A percentile compares a stretch with the other conserved stretches of the same genome.
Evolutionary conservation across 2,329 filamentous ascomycete species (phyloP).

Genomic region (Helminthosporium solani): DNA sequence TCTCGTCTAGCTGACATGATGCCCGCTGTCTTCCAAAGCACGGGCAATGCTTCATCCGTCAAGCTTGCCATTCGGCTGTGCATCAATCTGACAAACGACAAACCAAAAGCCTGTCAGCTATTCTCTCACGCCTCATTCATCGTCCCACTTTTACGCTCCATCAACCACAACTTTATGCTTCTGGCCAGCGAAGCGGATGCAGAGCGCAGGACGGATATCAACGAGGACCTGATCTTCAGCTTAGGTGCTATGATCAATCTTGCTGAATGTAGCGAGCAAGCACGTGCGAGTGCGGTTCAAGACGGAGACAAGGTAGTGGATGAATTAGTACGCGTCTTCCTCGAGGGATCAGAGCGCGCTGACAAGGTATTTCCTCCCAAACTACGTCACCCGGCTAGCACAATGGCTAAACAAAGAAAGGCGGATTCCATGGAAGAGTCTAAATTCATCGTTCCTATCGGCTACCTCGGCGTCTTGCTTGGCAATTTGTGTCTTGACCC

Average conservation of each 20-base stretch:
- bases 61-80: constrained; percentile 66
- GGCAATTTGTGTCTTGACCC: constrained; percentile 72
- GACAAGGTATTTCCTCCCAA: constrained; percentile 60
- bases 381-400: neutral
- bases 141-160: constrained; percentile 35
- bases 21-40: constrained; percentile 27
- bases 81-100: constrained; percentile 84
- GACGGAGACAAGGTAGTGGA: constrained; percentile 54
- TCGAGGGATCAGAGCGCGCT: constrained; percentile 64
- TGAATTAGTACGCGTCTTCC: constrained; percentile 64
- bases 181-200: constrained; percentile 41
- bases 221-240: constrained; percentile 74
- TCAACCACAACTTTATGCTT: constrained; percentile 26
- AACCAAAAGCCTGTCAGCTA: constrained; percentile 64
- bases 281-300: constrained; percentile 40
- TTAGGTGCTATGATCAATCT: constrained; percentile 86
- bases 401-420: constrained; percentile 34
- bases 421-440: constrained; percentile 64
- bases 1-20: constrained; percentile 53
- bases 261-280: constrained; percentile 70
- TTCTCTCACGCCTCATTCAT: constrained; percentile 62
- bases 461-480: constrained; percentile 81
- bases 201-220: constrained; percentile 53
- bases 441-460: constrained; percentile 77
- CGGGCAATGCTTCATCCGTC: constrained; percentile 16